phyloP scores from a whole-genome alignment of 805 yeast genomes.

The Nakazawaea wickerhamii region DNA sequence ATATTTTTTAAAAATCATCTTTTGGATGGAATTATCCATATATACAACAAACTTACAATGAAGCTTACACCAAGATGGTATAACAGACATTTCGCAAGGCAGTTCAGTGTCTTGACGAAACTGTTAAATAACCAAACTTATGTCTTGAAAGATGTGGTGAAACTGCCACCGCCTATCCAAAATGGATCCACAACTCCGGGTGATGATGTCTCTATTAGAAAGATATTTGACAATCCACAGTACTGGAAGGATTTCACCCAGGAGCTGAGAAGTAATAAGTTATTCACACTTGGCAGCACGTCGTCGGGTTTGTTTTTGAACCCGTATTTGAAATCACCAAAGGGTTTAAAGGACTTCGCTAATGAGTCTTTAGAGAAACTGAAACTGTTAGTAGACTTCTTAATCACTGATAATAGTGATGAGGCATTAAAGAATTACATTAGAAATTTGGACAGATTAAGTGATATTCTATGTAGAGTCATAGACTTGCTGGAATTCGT shows the following conservation, averaged over 20 bases:
- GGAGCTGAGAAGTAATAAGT: constrained; percentile 18
- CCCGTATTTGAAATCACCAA: constrained; percentile 60
- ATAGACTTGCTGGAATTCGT: constrained; percentile 93
- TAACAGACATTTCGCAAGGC: neutral
- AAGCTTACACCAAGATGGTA: neutral
- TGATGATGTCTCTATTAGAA: constrained; percentile 23
- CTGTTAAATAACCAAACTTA: neutral
- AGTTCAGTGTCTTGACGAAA: neutral
- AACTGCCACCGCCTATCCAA: neutral
- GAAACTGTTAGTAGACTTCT: constrained; percentile 49
- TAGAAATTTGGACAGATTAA: constrained; percentile 68
- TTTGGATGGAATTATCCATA: neutral
- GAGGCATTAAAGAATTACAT: constrained; percentile 48
- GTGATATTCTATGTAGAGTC: constrained; percentile 86
- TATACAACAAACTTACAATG: neutral
- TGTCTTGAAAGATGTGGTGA: neutral
- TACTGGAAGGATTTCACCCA: constrained; percentile 51
- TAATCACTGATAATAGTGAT: constrained; percentile 40
- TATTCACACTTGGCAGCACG: constrained; percentile 17
- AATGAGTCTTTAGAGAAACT: constrained; percentile 61
- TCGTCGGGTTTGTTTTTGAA: constrained; percentile 70
- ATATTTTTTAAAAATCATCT: no score
- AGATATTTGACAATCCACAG: constrained; percentile 55
- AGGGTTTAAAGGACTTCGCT: constrained; percentile 67
- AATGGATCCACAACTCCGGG: neutral